Conservation (phyloP, 768 basidiomycete species). For the Mrakia hoshinonis region DNA sequence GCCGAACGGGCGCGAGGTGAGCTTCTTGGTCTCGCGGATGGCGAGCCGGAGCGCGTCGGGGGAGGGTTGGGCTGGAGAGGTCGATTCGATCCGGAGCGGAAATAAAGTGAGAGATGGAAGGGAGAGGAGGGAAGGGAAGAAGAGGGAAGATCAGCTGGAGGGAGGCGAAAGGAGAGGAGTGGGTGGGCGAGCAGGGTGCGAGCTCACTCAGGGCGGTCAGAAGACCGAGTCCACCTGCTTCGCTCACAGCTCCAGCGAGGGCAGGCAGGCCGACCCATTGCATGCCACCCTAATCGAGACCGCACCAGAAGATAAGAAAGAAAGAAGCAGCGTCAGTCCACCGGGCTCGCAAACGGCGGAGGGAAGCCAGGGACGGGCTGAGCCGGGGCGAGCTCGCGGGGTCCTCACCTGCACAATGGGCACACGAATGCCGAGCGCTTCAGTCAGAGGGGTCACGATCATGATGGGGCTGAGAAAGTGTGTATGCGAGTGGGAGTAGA, state of each 20-base stretch:
- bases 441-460: conserved; percentile 35
- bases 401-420: conserved; percentile 56
- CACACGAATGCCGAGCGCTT: conserved; percentile 35
- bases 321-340: neutral
- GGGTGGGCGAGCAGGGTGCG: neutral
- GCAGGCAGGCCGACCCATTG: conserved; percentile 61
- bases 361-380: neutral
- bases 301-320: no score
- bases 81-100: neutral
- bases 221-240: conserved; percentile 49
- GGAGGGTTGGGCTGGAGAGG: conserved; percentile 54
- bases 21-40: conserved; percentile 63
- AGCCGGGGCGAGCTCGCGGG: neutral
- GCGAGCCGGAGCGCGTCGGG: conserved; percentile 71
- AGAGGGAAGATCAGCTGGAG: neutral
- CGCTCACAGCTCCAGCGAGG: conserved; percentile 34
- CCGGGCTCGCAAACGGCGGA: neutral
- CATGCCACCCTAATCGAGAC: conserved; percentile 35
- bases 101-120: neutral
- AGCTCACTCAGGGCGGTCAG: conserved; percentile 61
- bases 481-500: neutral
- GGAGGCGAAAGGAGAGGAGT: neutral
- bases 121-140: neutral
- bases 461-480: neutral
- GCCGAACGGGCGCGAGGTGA: conserved; percentile 46